These are phyloP conservation scores for Neurospora sp. DNA, from an alignment of 495 filamentous ascomycete species.

Conservation along the genomic window DNA sequence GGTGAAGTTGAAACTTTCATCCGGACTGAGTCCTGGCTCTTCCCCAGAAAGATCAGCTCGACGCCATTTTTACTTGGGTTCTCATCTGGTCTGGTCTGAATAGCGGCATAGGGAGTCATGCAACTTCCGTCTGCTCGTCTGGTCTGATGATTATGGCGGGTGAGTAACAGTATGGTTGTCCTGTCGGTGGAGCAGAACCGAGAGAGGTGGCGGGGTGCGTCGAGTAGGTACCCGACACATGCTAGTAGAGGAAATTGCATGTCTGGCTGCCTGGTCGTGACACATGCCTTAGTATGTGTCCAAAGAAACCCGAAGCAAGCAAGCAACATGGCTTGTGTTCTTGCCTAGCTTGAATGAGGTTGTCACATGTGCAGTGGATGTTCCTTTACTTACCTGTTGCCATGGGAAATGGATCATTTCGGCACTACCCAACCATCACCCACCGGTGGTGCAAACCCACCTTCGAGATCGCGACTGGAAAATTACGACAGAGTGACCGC, in stretches of 20 bases:
- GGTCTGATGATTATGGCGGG: neutral
- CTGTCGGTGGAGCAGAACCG: neutral
- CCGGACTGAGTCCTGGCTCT: neutral
- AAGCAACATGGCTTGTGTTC: too few relatives aligned
- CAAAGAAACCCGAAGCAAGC: too few relatives aligned
- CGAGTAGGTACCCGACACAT: neutral
- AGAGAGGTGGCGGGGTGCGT: neutral
- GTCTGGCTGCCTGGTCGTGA: neutral
- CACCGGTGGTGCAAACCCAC: neutral
- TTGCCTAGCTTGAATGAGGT: too few relatives aligned
- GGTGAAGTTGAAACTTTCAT: neutral
- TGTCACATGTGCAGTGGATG: too few relatives aligned
- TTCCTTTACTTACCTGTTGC: too few relatives aligned
- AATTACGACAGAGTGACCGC: neutral
- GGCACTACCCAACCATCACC: neutral
- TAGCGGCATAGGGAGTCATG: neutral
- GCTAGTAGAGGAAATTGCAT: neutral
- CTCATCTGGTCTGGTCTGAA: neutral
- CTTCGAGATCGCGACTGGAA: neutral
- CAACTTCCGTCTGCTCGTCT: neutral
- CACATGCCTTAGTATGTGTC: too few relatives aligned
- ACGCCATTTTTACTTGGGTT: neutral
- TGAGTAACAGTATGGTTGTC: neutral
- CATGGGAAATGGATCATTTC: too few relatives aligned
- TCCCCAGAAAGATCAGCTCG: neutral